A percentile compares a stretch with the other conserved stretches of the same genome.
phyloP scores from a whole-genome alignment of 1,284 basidiomycete species.

The Paramarasmius palmivorus region DNA sequence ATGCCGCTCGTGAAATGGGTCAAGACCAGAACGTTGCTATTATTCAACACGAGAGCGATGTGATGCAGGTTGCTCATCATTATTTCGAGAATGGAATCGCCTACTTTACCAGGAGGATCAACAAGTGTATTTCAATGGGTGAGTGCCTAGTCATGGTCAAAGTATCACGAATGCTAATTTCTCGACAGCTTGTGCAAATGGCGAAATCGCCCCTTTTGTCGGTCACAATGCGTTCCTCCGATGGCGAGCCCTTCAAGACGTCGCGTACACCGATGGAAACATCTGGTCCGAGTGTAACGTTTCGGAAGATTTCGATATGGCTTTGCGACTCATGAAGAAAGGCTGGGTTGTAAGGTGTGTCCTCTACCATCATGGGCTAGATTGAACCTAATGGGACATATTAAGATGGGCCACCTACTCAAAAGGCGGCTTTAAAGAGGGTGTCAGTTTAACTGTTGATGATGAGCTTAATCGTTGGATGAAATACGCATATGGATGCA shows the following conservation, averaged over 20 bases:
- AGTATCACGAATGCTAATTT: background rate
- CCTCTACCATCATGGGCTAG: background rate
- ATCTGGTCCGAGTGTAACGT: slow-evolving; percentile 86
- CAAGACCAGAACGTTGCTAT: slow-evolving; percentile 75
- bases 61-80: slow-evolving; percentile 81
- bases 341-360: slow-evolving; percentile 41
- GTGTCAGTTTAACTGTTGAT: slow-evolving; percentile 81
- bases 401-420: slow-evolving; percentile 76
- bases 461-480: slow-evolving; percentile 87
- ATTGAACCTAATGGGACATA: background rate
- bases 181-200: slow-evolving; percentile 61
- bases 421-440: slow-evolving; percentile 81
- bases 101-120: slow-evolving; percentile 76
- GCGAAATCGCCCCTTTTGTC: slow-evolving; percentile 83
- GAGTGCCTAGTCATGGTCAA: slow-evolving; percentile 12
- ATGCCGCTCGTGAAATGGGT: slow-evolving; percentile 78
- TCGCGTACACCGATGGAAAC: slow-evolving; percentile 63
- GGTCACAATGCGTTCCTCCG: slow-evolving; percentile 87
- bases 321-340: slow-evolving; percentile 42
- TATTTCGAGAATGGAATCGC: slow-evolving; percentile 84
- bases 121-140: slow-evolving; percentile 69
- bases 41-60: slow-evolving; percentile 80
- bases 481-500: slow-evolving; percentile 40
- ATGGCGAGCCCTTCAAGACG: slow-evolving; percentile 83
- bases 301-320: slow-evolving; percentile 82